A percentile compares a stretch with the other conserved stretches of the same genome.
phyloP scores from a whole-genome alignment of 2,329 filamentous ascomycete species.

The Leptographium lundbergii region DNA sequence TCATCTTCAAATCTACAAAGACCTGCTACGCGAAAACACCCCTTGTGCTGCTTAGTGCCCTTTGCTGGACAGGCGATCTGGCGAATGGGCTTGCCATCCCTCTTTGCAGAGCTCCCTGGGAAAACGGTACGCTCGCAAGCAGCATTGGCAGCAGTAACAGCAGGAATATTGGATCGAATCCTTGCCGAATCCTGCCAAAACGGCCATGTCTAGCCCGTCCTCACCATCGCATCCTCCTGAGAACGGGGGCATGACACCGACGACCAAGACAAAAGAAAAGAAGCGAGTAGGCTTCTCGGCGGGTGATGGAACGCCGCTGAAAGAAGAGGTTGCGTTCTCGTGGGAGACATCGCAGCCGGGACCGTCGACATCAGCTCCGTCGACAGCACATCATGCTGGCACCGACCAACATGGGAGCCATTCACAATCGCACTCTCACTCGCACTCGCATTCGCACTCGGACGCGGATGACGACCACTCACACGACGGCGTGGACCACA shows the following conservation, averaged over 20 bases:
- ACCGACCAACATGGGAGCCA: background rate
- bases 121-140: too few species aligned
- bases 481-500: conserved; percentile 11
- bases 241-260: background rate
- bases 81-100: too few species aligned
- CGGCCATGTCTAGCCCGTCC: conserved; percentile 8
- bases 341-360: background rate
- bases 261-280: conserved; percentile 12
- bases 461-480: background rate
- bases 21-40: too few species aligned
- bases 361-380: background rate
- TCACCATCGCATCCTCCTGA: background rate
- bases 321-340: background rate
- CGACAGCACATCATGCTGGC: background rate
- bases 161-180: background rate
- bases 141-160: too few species aligned
- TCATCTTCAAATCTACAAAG: too few species aligned
- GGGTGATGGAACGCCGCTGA: conserved; percentile 2
- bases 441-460: too few species aligned
- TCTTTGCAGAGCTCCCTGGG: too few species aligned
- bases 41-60: too few species aligned
- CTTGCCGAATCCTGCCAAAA: background rate
- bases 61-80: too few species aligned
- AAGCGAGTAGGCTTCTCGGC: conserved; percentile 14
- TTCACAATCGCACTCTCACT: too few species aligned